A percentile compares a stretch with the other conserved stretches of the same genome.
phyloP scores from a whole-genome alignment of 768 basidiomycete genomes.

The Phlegmacium glaucopus region DNA sequence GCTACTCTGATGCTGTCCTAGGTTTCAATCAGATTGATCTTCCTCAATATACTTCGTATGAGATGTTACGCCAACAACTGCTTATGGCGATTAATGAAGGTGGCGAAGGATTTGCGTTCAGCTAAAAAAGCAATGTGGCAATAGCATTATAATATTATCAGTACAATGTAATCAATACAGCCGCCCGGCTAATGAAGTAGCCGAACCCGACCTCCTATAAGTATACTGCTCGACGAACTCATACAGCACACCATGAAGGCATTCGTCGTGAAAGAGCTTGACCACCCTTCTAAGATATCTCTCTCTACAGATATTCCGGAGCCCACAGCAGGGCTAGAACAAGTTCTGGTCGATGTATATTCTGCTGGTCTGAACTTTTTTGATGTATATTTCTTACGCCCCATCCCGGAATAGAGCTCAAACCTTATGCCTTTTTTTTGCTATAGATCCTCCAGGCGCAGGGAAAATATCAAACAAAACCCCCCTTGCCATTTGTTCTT shows the following conservation, averaged over 20 bases:
- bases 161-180: too few relatives aligned
- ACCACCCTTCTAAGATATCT: constrained; percentile 62
- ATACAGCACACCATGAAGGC: constrained; percentile 59
- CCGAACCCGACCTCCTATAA: too few relatives aligned
- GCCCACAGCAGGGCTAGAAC: constrained; percentile 45
- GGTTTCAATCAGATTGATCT: constrained; percentile 95
- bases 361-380: constrained; percentile 79
- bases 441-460: constrained; percentile 77
- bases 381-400: constrained; percentile 39
- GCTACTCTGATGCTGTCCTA: constrained; percentile 26
- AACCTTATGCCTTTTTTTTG: constrained; percentile 2
- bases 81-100: constrained; percentile 94
- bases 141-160: background rate
- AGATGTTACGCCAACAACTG: constrained; percentile 90
- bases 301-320: constrained; percentile 54
- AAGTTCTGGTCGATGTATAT: constrained; percentile 75
- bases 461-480: constrained; percentile 86
- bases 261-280: constrained; percentile 68
- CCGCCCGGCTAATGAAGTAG: background rate
- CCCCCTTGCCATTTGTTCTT: constrained; percentile 79
- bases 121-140: constrained; percentile 36
- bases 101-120: constrained; percentile 92
- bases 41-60: constrained; percentile 93
- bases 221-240: too few relatives aligned
- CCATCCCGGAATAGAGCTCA: background rate